Evolutionary conservation across 768 basidiomycete species (phyloP).

Genomic region (Austroboletus festivus): DNA sequence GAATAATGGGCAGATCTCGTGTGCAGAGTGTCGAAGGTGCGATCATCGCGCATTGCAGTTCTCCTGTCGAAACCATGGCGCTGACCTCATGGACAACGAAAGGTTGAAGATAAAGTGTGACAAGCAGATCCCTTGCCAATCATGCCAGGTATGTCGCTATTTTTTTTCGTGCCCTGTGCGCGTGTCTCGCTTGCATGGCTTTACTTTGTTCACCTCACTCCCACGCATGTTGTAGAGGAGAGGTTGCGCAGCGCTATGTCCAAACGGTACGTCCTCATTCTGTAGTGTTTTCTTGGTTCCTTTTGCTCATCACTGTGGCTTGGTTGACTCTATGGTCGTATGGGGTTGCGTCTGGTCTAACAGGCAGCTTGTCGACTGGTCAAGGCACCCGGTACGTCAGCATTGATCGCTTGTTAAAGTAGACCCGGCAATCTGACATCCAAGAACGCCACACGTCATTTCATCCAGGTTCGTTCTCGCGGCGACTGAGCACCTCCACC

Average conservation of each 20-base stretch:
- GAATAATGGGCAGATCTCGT: constrained; percentile 72
- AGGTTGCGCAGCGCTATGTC: constrained; percentile 68
- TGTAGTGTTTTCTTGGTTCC: not conserved
- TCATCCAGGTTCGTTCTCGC: constrained; percentile 63
- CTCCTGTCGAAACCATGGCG: no score
- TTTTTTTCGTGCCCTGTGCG: no score
- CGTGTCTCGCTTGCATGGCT: no score
- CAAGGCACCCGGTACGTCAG: constrained; percentile 64
- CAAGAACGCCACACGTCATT: constrained; percentile 11
- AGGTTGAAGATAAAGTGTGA: constrained; percentile 81
- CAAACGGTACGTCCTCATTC: constrained; percentile 51
- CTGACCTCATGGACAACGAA: constrained; percentile 25
- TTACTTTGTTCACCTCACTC: not conserved
- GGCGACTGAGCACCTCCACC: constrained; percentile 64
- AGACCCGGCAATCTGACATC: not conserved
- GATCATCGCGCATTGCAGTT: constrained; percentile 51
- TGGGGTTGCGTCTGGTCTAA: not conserved
- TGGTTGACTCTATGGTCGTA: not conserved
- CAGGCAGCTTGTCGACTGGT: constrained; percentile 75
- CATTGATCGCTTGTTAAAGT: not conserved
- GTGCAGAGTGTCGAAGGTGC: constrained; percentile 78
- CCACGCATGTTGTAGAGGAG: constrained; percentile 43
- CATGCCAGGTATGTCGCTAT: constrained; percentile 62
- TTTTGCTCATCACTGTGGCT: no score
- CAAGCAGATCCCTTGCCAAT: constrained; percentile 78